Percentiles rank a stretch among this genome's conserved stretches.
Conservation (phyloP, 345 rosid species). For the Firmiana major region DNA sequence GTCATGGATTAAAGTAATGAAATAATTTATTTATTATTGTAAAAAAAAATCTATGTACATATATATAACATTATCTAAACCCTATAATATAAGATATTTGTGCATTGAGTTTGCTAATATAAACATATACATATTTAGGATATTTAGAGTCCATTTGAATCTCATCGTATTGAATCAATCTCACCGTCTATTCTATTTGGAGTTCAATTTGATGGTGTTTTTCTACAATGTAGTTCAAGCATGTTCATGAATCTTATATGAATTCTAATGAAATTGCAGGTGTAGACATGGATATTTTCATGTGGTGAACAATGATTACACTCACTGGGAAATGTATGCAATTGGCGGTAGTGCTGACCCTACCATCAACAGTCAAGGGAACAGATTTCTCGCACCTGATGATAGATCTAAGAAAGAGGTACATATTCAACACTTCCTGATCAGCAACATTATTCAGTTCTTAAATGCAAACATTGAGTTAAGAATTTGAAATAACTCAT, state of each 20-base stretch:
- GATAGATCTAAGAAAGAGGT: slow-evolving; percentile 52
- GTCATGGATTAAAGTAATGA: too few relatives aligned
- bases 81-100: too few relatives aligned
- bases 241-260: neutral
- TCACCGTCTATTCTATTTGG: too few relatives aligned
- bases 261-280: slow-evolving; percentile 26
- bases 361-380: slow-evolving; percentile 74
- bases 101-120: too few relatives aligned
- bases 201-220: too few relatives aligned
- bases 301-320: slow-evolving; percentile 82
- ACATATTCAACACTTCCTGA: neutral
- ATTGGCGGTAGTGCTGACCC: slow-evolving; percentile 79
- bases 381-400: slow-evolving; percentile 67
- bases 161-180: too few relatives aligned
- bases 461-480: neutral
- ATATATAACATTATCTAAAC: too few relatives aligned
- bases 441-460: neutral
- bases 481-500: neutral
- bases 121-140: too few relatives aligned
- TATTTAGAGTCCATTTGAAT: too few relatives aligned
- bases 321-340: slow-evolving; percentile 82
- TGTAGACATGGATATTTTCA: slow-evolving; percentile 77
- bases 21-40: too few relatives aligned
- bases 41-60: too few relatives aligned
- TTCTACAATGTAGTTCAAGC: too few relatives aligned